Evolutionary conservation across 176 grass and related monocot genomes (phyloP), one percentile per base, ranked within the genome.

Genomic region (Olyra latifolia): DNA sequence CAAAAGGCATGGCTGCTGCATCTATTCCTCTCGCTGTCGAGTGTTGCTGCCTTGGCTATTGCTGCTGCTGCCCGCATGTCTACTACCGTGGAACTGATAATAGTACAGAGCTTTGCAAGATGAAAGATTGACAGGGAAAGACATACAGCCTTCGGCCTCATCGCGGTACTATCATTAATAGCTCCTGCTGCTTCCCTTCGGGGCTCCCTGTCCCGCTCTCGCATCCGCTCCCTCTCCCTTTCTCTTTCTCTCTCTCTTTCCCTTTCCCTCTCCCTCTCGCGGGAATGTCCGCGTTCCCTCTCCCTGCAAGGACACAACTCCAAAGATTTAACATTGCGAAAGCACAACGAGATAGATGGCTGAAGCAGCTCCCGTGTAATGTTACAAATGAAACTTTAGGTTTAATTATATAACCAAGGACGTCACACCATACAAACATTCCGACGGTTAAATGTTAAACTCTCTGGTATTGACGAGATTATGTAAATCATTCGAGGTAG

Each of bases 91-190:
- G 81, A 72, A 84, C 67, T 66, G 25, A 83, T 49, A 45, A 66
- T 24, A 84, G 81, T 94, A 91, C 92, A 91, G 22, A 82, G 87
- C 78, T 66, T 88, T 82, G 69, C 55, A 89, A 85, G 77, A 76
- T 89, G 76, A 91, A 62, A 55, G 75, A 68, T 85, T 62, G 75
- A 91, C 87, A 87, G 86, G 85, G 87, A 85, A 81, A 63, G 53
- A 94, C 89, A 83, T 92, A 88, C 91, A 92, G 80, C 88, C 83
- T 85, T 88, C 72, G 52, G 64, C 81, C 84, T 87, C 76, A 90
- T 77, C 25, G 87, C 76, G 63, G 86, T 69, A 86, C 69, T 69
- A 86, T 90, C 80, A 70, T 68, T 87, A 80, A 77, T 54, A 46
- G 72, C 80, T 32, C 62, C 86, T 60, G 78, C 89, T 19, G 77